Conservation (phyloP, 768 basidiomycete genomes). For the Xerocomellus dryophilus region DNA sequence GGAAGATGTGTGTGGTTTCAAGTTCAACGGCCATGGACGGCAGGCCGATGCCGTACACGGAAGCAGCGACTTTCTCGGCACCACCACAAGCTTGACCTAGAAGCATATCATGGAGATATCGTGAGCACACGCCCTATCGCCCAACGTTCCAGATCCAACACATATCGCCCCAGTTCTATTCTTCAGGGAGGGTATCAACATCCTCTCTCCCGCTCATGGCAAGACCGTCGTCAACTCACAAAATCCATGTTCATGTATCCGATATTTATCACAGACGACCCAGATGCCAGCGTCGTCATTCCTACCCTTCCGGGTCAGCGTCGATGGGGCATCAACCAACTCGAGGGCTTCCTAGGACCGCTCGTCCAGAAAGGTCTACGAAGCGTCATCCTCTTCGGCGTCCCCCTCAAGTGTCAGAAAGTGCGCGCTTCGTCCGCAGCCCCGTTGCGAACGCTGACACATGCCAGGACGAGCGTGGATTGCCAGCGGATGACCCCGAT, state of each 20-base stretch:
- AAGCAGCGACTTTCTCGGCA: no score
- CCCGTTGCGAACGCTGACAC: neutral
- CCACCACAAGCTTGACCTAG: neutral
- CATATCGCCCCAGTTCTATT: slow-evolving; percentile 50
- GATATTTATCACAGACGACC: slow-evolving; percentile 95
- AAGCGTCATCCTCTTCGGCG: slow-evolving; percentile 94
- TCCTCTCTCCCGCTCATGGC: slow-evolving; percentile 85
- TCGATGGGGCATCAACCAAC: slow-evolving; percentile 91
- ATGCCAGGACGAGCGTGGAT: slow-evolving; percentile 71
- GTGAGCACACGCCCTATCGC: slow-evolving; percentile 29
- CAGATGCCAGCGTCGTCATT: slow-evolving; percentile 78
- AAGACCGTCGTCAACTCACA: slow-evolving; percentile 72
- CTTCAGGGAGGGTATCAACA: slow-evolving; percentile 94
- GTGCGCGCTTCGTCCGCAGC: slow-evolving; percentile 35
- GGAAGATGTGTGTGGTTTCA: no score
- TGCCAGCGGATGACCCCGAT: slow-evolving; percentile 82
- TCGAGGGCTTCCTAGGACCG: slow-evolving; percentile 84
- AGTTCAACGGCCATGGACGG: no score
- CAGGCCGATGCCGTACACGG: no score
- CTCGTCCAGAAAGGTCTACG: slow-evolving; percentile 85
- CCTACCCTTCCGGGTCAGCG: slow-evolving; percentile 79
- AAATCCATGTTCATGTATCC: slow-evolving; percentile 99
- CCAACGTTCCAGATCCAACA: slow-evolving; percentile 3
- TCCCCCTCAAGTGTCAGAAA: slow-evolving; percentile 78
- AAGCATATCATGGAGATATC: slow-evolving; percentile 40